phyloP scores from a whole-genome alignment of 495 filamentous ascomycete species.

The Penicillium canariense region DNA sequence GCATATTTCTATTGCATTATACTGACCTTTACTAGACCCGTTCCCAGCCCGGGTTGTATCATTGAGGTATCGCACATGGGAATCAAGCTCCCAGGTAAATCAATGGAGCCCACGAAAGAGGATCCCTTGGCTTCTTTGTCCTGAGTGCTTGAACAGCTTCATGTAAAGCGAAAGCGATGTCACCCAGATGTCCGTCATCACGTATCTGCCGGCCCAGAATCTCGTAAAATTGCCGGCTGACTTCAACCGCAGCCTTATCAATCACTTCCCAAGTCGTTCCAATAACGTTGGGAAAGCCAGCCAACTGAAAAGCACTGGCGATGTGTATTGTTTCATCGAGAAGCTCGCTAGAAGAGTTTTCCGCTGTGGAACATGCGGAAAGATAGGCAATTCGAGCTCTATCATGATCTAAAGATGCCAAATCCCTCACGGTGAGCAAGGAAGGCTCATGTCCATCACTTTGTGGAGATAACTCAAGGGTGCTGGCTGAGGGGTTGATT shows the following conservation, averaged over 20 bases:
- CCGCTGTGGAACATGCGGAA: constrained; percentile 26
- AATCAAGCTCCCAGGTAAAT: not conserved
- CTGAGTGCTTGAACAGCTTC: not conserved
- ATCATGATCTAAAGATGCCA: not conserved
- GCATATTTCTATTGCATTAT: no score
- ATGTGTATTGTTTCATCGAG: constrained; percentile 34
- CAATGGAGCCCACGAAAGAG: not conserved
- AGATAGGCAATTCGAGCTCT: constrained; percentile 26
- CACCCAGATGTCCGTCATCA: not conserved
- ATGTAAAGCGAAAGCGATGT: not conserved
- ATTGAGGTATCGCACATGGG: no score
- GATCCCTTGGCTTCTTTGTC: not conserved
- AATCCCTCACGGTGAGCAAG: not conserved
- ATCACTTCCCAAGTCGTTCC: not conserved
- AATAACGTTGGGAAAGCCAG: constrained; percentile 22
- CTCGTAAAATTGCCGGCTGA: not conserved
- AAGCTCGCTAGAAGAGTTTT: constrained; percentile 12
- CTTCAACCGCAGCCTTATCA: not conserved
- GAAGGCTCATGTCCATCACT: not conserved
- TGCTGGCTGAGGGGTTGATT: not conserved
- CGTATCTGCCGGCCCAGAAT: not conserved
- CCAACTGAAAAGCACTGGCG: constrained; percentile 31
- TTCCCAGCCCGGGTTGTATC: no score
- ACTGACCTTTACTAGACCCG: no score
- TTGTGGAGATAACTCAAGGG: not conserved